Conservation (phyloP, 441 rosid species). For the Croton setiger region DNA sequence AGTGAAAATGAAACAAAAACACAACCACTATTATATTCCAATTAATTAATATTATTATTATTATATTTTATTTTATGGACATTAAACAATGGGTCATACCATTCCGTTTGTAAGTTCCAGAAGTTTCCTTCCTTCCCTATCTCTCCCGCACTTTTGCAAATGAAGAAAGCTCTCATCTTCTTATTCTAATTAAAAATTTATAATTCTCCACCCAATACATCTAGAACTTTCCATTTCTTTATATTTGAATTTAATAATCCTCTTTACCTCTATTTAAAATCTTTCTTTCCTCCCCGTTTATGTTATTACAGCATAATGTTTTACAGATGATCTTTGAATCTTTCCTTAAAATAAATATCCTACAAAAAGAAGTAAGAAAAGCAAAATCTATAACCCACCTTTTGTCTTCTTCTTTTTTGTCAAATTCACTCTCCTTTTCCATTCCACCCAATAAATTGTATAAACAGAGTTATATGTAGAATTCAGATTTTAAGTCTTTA, state of each 20-base stretch:
- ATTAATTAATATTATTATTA: background rate
- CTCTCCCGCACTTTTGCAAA: conserved; percentile 5
- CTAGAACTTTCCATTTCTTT: conserved; percentile 38
- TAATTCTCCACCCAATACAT: conserved; percentile 5
- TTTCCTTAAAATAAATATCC: background rate
- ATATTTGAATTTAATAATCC: conserved; percentile 4
- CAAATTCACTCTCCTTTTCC: background rate
- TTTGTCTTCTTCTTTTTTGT: background rate
- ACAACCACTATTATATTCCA: background rate
- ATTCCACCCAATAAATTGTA: background rate
- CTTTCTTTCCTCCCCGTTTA: background rate
- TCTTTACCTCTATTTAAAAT: conserved; percentile 3
- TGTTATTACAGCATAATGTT: background rate
- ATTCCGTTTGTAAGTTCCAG: conserved; percentile 36
- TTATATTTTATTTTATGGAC: background rate
- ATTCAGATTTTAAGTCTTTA: background rate
- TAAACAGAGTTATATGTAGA: background rate
- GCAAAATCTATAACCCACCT: background rate
- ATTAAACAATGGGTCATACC: background rate
- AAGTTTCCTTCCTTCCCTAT: conserved; percentile 28
- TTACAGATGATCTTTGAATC: background rate
- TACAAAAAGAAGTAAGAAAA: background rate
- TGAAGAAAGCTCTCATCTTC: conserved; percentile 4
- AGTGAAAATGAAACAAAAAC: no score
- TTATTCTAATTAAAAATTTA: background rate